Conservation (phyloP, 371 early-diverging fungal genomes). For the Blastocladiella emersonii region DNA sequence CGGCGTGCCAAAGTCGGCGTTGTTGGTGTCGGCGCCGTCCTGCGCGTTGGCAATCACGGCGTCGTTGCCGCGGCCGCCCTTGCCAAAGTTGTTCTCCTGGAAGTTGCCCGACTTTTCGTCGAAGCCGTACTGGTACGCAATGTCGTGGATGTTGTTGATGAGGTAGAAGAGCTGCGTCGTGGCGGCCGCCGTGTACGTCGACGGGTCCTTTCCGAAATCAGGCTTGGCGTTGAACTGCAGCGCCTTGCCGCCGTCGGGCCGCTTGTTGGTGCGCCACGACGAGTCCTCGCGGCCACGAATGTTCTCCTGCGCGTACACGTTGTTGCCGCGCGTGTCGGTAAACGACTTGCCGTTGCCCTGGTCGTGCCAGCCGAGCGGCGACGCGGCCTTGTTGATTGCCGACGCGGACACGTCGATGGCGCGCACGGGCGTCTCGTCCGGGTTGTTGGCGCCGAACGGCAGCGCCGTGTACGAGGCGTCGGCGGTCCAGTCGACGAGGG, state of each 20-base stretch:
- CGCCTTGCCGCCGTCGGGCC: not conserved
- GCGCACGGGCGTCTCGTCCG: conserved; percentile 7
- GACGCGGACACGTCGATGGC: conserved; percentile 2
- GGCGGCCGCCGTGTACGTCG: conserved; percentile 68
- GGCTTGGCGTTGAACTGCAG: conserved; percentile 14
- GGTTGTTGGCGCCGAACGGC: conserved; percentile 11
- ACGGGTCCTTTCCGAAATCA: conserved; percentile 47
- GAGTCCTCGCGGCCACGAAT: not conserved
- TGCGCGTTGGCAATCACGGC: conserved; percentile 87
- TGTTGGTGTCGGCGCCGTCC: conserved; percentile 74
- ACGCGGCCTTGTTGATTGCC: conserved; percentile 11
- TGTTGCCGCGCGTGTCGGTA: conserved; percentile 22
- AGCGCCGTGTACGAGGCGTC: conserved; percentile 32
- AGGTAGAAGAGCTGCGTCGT: conserved; percentile 81
- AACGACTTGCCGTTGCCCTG: not conserved
- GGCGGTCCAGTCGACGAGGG: conserved; percentile 78
- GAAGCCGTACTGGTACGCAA: conserved; percentile 83
- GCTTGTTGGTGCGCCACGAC: not conserved
- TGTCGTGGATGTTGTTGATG: conserved; percentile 36
- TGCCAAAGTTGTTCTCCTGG: conserved; percentile 23
- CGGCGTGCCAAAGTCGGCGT: conserved; percentile 49
- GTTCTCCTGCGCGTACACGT: conserved; percentile 34
- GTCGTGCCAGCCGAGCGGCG: conserved; percentile 9
- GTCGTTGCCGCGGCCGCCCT: conserved; percentile 15
- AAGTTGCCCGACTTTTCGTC: conserved; percentile 90